These are phyloP conservation scores for Phaffia rhodozyma DNA, from an alignment of 1,284 basidiomycete genomes.

Conservation along the genomic window DNA sequence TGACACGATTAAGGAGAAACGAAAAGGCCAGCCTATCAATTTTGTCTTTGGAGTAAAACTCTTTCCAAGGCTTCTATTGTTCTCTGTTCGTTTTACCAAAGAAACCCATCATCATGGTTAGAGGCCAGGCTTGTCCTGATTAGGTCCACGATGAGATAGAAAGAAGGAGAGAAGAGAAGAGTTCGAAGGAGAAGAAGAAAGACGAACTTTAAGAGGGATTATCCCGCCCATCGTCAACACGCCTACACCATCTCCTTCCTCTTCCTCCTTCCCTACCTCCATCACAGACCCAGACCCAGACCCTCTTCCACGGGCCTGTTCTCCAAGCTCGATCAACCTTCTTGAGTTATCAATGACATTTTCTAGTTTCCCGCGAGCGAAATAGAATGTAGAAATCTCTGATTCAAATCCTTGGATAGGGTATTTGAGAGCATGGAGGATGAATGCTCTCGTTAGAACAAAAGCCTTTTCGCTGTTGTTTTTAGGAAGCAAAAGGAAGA, in stretches of 20 bases:
- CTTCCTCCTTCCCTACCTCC: constrained; percentile 32
- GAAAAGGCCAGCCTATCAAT: not conserved
- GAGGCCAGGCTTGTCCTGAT: too few relatives aligned
- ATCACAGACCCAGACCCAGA: constrained; percentile 22
- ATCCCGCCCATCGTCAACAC: constrained; percentile 67
- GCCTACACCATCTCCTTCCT: constrained; percentile 53
- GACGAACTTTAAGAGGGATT: constrained; percentile 46
- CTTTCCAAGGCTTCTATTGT: constrained; percentile 25
- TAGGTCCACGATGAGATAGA: not conserved
- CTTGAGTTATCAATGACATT: constrained; percentile 56
- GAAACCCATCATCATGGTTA: not conserved
- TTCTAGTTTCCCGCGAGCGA: constrained; percentile 49
- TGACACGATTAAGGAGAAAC: not conserved
- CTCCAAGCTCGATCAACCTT: constrained; percentile 52
- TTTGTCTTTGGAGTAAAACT: constrained; percentile 15
- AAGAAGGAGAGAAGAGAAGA: not conserved
- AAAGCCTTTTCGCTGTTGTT: constrained; percentile 84
- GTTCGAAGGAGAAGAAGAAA: not conserved
- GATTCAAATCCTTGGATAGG: constrained; percentile 56
- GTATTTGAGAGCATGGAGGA: constrained; percentile 68
- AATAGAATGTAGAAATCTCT: constrained; percentile 67
- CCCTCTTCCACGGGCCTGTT: constrained; percentile 21
- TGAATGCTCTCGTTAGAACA: constrained; percentile 75
- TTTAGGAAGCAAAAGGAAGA: constrained; percentile 37
- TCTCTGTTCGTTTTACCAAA: constrained; percentile 18